Evolutionary conservation across 2,329 filamentous ascomycete genomes (phyloP), one percentile per base, ranked within the genome.

Genomic region (Ophiostoma australiae): DNA sequence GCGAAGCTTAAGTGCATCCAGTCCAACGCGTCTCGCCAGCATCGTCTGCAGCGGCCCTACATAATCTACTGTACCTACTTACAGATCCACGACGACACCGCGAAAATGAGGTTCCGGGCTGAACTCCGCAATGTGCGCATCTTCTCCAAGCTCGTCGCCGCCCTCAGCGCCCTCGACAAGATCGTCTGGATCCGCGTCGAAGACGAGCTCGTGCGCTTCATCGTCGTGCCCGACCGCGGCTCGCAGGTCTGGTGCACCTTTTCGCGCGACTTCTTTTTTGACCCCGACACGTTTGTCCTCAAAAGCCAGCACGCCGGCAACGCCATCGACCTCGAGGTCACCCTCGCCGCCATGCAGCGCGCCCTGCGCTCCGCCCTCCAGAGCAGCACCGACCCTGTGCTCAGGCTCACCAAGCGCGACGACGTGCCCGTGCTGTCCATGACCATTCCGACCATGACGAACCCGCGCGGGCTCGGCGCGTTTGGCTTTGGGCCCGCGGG

Each of bases 261-360:
- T 23, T 61, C 70, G 33, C 63, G 72, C 85, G 92, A 97, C 77
- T 89, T 93, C 75, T 93, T 99, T 76, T 98, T 99, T 80, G 86
- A 93, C 78, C 84, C 85, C 75, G 86, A 93, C 78, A 84, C 85
- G 75, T 97, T 96, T 82, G 87, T 89, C 70, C 89, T 98, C 75
- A 91, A 97, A 79, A 97, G 94, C 68, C 91, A 91, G 69, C 90
- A 93, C 67, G 83, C 84, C 55, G 85, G 88, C 79, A 97, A 97
- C 80, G 92, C 93, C 70, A 97, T 99, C 81, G 97, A 99, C 81
- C 90, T 99, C 74, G 95, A 99, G 81, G 87, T 99, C 1, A 93
- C 95, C 35, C 88, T 98, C n/a, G 86, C 88, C 17, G 90, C 92
- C 1, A 88, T 99, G 31, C 92, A 95, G 77, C 90, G 94, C 72